Conservation (phyloP, 1,284 basidiomycete genomes). For the Hypsizygus ulmarius region DNA sequence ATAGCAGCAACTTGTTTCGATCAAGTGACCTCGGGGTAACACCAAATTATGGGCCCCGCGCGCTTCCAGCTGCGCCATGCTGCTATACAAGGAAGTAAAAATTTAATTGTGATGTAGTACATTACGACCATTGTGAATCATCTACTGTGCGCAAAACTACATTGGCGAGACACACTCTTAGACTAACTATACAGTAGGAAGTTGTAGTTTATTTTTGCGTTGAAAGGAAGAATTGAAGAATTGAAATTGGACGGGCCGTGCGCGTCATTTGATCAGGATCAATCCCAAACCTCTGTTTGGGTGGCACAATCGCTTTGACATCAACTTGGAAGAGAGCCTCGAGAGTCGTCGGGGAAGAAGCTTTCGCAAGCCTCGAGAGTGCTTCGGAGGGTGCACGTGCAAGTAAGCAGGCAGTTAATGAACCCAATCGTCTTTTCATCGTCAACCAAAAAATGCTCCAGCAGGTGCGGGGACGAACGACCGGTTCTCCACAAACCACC, state of each 20-base stretch:
- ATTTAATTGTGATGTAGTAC: background rate
- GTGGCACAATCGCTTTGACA: no score
- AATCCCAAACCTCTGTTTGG: no score
- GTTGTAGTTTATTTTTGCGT: no score
- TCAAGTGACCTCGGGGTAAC: slow-evolving; percentile 26
- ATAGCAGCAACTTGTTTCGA: slow-evolving; percentile 28
- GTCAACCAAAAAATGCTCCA: slow-evolving; percentile 7
- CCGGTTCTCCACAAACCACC: slow-evolving; percentile 11
- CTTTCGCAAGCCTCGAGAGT: background rate
- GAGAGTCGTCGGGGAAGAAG: no score
- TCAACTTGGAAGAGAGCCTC: background rate
- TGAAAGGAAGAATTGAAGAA: no score
- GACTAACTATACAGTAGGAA: no score
- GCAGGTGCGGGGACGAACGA: slow-evolving; percentile 4
- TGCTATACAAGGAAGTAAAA: slow-evolving; percentile 9
- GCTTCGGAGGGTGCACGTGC: slow-evolving; percentile 8
- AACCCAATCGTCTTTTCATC: slow-evolving; percentile 15
- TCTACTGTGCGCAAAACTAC: no score
- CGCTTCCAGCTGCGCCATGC: slow-evolving; percentile 27
- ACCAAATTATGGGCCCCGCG: slow-evolving; percentile 22
- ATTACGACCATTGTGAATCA: slow-evolving; percentile 8
- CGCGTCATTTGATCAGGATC: no score
- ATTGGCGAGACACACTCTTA: no score
- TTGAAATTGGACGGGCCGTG: no score
- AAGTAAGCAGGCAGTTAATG: slow-evolving; percentile 16